Evolutionary conservation across 2,329 filamentous ascomycete species (phyloP).

Genomic region (Exophiala viscosa): DNA sequence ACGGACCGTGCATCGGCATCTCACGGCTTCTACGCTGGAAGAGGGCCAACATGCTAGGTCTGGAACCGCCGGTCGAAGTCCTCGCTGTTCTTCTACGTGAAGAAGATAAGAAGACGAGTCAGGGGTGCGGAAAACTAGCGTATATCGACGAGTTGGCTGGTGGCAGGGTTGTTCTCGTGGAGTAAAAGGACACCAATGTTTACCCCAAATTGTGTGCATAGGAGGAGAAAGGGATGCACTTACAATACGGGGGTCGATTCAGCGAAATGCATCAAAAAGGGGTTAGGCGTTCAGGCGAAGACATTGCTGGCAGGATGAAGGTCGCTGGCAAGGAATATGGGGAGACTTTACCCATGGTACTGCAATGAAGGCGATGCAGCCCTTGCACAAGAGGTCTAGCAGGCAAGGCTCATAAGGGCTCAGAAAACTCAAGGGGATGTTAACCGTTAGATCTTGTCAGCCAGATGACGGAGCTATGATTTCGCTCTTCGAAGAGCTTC

Average conservation of each 20-base stretch:
- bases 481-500: neutral
- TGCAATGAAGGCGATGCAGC: too few relatives aligned
- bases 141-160: slow-evolving; percentile 28
- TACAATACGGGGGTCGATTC: neutral
- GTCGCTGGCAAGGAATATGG: neutral
- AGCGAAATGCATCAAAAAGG: slow-evolving; percentile 1
- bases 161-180: slow-evolving; percentile 18
- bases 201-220: neutral
- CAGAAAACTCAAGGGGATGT: too few relatives aligned
- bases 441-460: too few relatives aligned
- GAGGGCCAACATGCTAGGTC: slow-evolving; percentile 72
- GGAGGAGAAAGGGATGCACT: neutral
- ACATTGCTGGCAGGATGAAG: neutral
- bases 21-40: slow-evolving; percentile 79
- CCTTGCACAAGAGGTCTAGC: too few relatives aligned
- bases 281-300: neutral
- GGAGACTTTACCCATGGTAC: too few relatives aligned
- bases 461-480: too few relatives aligned
- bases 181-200: slow-evolving; percentile 1
- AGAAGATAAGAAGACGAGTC: slow-evolving; percentile 31
- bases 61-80: slow-evolving; percentile 88
- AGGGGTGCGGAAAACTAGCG: slow-evolving; percentile 22
- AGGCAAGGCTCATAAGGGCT: too few relatives aligned
- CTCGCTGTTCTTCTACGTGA: slow-evolving; percentile 77
- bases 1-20: slow-evolving; percentile 86